A percentile compares a stretch with the other conserved stretches of the same genome.
Evolutionary conservation across 2,329 filamentous ascomycete species (phyloP).

Genomic region (Coniochaeta prunicola): DNA sequence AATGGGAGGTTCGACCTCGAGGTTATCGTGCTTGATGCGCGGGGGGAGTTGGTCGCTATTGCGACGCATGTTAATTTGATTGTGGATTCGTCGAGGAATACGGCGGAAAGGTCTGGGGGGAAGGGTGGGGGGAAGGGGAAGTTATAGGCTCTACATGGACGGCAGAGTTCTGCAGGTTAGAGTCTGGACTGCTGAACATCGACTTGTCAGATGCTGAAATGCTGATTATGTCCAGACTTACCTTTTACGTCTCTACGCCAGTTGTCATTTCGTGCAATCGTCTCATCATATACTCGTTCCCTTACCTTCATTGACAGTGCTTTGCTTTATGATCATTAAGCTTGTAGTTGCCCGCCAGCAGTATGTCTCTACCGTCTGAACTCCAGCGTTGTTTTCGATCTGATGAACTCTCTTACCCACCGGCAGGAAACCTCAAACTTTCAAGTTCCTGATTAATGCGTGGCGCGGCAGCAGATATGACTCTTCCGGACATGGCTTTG

Average conservation of each 20-base stretch:
- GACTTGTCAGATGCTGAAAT: too few species aligned
- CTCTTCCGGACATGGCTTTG: background rate
- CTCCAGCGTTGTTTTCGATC: background rate
- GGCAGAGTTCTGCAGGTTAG: background rate
- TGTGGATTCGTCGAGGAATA: constrained; percentile 56
- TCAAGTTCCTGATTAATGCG: background rate
- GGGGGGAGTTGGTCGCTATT: constrained; percentile 58
- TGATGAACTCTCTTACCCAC: background rate
- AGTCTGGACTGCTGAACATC: too few species aligned
- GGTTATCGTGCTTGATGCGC: constrained; percentile 56
- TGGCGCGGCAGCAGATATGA: background rate
- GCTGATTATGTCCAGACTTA: too few species aligned
- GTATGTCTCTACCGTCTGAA: background rate
- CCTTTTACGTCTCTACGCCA: too few species aligned
- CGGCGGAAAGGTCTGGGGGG: constrained; percentile 9
- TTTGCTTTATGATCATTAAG: too few species aligned
- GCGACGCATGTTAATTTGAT: constrained; percentile 63
- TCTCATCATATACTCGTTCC: too few species aligned
- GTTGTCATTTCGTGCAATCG: too few species aligned
- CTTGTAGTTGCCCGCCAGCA: too few species aligned
- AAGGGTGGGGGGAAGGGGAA: constrained; percentile 1
- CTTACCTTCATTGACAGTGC: too few species aligned
- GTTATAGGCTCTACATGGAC: background rate
- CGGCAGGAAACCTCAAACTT: background rate
- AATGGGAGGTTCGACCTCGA: constrained; percentile 72